Conservation (phyloP, 2,329 filamentous ascomycete genomes). For the Allantophomopsis lycopodina region DNA sequence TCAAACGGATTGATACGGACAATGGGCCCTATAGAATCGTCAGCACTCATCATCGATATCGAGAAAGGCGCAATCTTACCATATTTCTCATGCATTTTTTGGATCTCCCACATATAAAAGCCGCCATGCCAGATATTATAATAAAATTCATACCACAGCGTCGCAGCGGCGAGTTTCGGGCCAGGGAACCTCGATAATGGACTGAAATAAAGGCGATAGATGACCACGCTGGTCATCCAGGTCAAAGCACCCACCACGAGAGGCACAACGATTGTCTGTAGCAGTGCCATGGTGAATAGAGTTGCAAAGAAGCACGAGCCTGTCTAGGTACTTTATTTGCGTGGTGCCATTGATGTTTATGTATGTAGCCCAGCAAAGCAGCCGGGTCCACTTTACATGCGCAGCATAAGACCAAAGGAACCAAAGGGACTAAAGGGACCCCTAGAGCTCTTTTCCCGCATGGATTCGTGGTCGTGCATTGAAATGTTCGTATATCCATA, state of each 20-base stretch:
- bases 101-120: background rate
- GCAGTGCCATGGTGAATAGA: no score
- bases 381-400: slow-evolving; percentile 23
- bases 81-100: slow-evolving; percentile 1
- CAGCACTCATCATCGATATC: no score
- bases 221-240: background rate
- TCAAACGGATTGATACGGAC: slow-evolving; percentile 1
- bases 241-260: background rate
- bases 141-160: background rate
- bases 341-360: slow-evolving; percentile 15
- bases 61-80: background rate
- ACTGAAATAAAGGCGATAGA: slow-evolving; percentile 12
- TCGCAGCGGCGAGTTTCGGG: slow-evolving; percentile 4
- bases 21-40: slow-evolving; percentile 1
- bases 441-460: background rate
- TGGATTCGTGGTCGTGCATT: slow-evolving; percentile 25
- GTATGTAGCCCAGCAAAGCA: slow-evolving; percentile 33
- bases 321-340: no score
- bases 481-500: no score
- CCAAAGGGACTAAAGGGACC: no score
- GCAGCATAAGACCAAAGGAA: no score
- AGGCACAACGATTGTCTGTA: background rate
- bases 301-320: no score
- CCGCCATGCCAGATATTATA: background rate
- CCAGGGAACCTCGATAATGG: slow-evolving; percentile 13